phyloP scores from a whole-genome alignment of 2,329 filamentous ascomycete species.

The Cordyceps javanica region DNA sequence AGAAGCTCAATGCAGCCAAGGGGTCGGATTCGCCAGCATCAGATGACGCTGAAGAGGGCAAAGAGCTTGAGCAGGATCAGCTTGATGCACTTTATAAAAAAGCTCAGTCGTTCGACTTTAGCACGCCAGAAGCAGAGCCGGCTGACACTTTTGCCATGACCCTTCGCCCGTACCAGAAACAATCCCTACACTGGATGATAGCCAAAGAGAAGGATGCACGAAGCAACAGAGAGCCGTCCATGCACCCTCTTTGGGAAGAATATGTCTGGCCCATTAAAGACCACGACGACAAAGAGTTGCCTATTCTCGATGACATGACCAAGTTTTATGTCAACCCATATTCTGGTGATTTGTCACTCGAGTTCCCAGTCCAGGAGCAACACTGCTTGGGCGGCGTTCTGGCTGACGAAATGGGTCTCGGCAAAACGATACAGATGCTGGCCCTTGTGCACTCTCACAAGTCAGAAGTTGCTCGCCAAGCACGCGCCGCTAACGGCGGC shows the following conservation, averaged over 20 bases:
- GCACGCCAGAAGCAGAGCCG: conserved; percentile 80
- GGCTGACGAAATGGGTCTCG: conserved; percentile 95
- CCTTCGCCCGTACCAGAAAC: conserved; percentile 88
- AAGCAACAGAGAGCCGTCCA: conserved; percentile 66
- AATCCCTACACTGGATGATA: conserved; percentile 95
- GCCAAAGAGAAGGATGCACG: conserved; percentile 80
- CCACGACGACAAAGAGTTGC: conserved; percentile 72
- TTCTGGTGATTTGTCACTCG: conserved; percentile 83
- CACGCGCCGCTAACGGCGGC: conserved; percentile 25
- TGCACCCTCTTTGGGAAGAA: conserved; percentile 98
- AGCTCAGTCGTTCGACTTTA: conserved; percentile 93
- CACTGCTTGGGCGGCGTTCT: conserved; percentile 90
- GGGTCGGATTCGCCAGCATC: conserved; percentile 43
- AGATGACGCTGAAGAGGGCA: conserved; percentile 73
- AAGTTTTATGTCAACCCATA: conserved; percentile 96
- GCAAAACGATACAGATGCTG: conserved; percentile 98
- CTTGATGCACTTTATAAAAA: conserved; percentile 92
- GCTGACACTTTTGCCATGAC: conserved; percentile 75
- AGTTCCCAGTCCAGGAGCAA: conserved; percentile 91
- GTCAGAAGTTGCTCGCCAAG: conserved; percentile 43
- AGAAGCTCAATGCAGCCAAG: conserved; percentile 27
- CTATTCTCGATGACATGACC: conserved; percentile 55
- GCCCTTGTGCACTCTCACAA: conserved; percentile 83
- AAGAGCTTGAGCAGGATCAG: conserved; percentile 91
- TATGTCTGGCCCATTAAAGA: conserved; percentile 87